A percentile compares a stretch with the other conserved stretches of the same genome.
Conservation (phyloP, 1,139 yeast species). For the Geotrichum fermentans region DNA sequence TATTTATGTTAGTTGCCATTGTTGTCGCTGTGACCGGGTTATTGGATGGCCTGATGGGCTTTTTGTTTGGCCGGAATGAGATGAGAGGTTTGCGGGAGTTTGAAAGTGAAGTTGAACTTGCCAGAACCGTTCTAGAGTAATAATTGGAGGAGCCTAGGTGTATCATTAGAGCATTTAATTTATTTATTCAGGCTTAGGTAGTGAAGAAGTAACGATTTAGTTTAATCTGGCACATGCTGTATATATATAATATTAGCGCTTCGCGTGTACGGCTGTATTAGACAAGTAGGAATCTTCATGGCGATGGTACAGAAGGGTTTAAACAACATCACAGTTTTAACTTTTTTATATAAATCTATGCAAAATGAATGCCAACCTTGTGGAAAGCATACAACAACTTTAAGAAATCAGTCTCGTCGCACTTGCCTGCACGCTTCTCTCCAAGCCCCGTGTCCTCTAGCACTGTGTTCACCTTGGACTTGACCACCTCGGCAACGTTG, state of each 20-base stretch:
- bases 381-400: conserved; percentile 87
- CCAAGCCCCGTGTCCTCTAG: conserved; percentile 65
- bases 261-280: no score
- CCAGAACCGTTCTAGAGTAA: conserved; percentile 19
- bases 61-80: conserved; percentile 74
- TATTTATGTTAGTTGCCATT: conserved; percentile 46
- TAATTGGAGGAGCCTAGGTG: no score
- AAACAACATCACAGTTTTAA: no score
- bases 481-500: conserved; percentile 26
- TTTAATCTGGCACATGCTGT: no score
- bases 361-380: conserved; percentile 95
- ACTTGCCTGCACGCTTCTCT: conserved; percentile 86
- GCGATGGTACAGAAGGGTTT: no score
- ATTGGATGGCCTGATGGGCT: conserved; percentile 73
- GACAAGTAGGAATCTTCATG: no score
- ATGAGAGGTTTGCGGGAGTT: conserved; percentile 67
- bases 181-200: no score
- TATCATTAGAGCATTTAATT: background rate
- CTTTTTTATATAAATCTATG: conserved; percentile 40
- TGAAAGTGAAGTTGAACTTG: conserved; percentile 38
- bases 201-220: no score
- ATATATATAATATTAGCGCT: no score
- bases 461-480: conserved; percentile 40
- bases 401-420: conserved; percentile 92
- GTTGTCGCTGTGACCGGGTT: conserved; percentile 61